Evolutionary conservation across 2,329 filamentous ascomycete genomes (phyloP).

Genomic region (Cladophialophora immunda): DNA sequence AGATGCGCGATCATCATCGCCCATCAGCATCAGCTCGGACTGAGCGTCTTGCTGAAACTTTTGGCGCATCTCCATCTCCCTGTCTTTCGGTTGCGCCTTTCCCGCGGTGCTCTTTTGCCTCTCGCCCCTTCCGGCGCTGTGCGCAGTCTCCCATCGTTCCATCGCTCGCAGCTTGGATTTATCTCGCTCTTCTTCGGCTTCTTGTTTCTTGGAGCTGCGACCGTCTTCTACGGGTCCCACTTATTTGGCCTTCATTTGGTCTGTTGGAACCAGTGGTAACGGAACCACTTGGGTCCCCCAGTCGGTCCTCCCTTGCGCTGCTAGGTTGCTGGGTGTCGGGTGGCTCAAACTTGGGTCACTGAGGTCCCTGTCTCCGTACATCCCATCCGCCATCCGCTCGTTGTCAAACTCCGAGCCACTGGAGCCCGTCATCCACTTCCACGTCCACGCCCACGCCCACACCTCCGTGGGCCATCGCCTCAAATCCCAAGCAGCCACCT

Average conservation of each 20-base stretch:
- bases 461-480: conserved; percentile 1
- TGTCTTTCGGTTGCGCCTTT: not conserved
- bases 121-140: not conserved
- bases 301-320: not conserved
- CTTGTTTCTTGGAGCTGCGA: conserved; percentile 12
- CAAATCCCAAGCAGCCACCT: conserved; percentile 4
- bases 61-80: not conserved
- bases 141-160: not conserved
- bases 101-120: not conserved
- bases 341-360: conserved; percentile 1
- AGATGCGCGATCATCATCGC: not conserved
- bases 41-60: not conserved
- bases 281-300: not conserved
- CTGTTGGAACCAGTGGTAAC: not conserved
- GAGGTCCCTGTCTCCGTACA: not conserved
- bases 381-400: not conserved
- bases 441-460: not conserved
- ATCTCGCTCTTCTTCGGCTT: not conserved
- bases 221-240: conserved; percentile 7
- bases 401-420: conserved; percentile 2
- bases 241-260: not conserved
- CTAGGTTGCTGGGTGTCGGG: not conserved
- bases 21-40: conserved; percentile 1
- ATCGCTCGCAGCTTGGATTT: not conserved
- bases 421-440: not conserved